Evolutionary conservation across 495 filamentous ascomycete species (phyloP).

Genomic region (Ascodesmis nigricans): DNA sequence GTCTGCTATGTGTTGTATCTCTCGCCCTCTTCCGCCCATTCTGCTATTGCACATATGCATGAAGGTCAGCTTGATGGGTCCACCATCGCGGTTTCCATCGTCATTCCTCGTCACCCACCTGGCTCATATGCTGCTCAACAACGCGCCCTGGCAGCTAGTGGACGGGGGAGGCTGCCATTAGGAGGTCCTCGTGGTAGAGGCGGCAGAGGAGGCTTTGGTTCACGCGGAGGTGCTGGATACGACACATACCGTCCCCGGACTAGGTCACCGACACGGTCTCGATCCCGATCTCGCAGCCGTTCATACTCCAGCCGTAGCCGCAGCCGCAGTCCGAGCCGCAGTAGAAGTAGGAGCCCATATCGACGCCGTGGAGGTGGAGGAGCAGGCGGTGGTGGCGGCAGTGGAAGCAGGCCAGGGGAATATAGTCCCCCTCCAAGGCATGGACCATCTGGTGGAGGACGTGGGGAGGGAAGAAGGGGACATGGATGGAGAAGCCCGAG

Average conservation of each 20-base stretch:
- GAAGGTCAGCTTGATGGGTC: constrained; percentile 87
- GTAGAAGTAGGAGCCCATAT: constrained; percentile 19
- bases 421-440: too few species aligned
- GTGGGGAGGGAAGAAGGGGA: constrained; percentile 25
- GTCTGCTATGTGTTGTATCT: constrained; percentile 84
- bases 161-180: constrained; percentile 6
- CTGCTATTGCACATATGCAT: constrained; percentile 92
- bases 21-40: constrained; percentile 55
- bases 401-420: too few species aligned
- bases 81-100: constrained; percentile 75
- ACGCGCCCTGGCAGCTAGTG: not conserved
- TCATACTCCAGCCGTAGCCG: constrained; percentile 14
- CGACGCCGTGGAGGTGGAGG: constrained; percentile 20
- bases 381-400: constrained; percentile 22
- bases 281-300: constrained; percentile 14
- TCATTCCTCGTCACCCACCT: constrained; percentile 48
- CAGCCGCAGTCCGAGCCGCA: constrained; percentile 27
- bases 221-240: constrained; percentile 15
- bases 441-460: constrained; percentile 13
- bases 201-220: constrained; percentile 11
- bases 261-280: constrained; percentile 9
- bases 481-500: constrained; percentile 36
- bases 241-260: constrained; percentile 18
- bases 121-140: constrained; percentile 22
- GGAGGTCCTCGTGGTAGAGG: constrained; percentile 18